phyloP scores from a whole-genome alignment of 148 eudicot genomes.

The Fagopyrum esculentum region DNA sequence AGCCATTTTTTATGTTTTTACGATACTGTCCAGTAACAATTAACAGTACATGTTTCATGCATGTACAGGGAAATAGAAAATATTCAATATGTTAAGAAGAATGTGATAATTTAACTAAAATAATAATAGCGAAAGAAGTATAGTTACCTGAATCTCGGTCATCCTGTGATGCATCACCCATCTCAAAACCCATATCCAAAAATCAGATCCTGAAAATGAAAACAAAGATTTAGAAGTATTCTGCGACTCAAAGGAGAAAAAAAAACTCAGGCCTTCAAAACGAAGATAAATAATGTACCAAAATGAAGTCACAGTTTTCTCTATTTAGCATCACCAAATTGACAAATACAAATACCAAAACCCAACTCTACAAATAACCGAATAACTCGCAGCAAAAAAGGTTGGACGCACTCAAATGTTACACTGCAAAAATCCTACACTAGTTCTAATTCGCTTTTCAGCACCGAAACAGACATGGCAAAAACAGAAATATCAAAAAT shows the following conservation, averaged over 20 bases:
- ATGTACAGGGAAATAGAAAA: not conserved
- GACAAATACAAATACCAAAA: too few species aligned
- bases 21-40: not conserved
- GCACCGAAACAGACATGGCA: too few species aligned
- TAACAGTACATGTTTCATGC: not conserved
- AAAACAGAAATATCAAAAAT: too few species aligned
- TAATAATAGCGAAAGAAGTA: not conserved
- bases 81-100: slow-evolving; percentile 1
- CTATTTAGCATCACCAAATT: too few species aligned
- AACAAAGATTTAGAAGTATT: not conserved
- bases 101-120: not conserved
- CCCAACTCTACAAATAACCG: too few species aligned
- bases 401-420: too few species aligned
- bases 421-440: too few species aligned
- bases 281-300: too few species aligned
- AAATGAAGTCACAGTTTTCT: too few species aligned
- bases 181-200: slow-evolving; percentile 27
- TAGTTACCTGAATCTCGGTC: slow-evolving; percentile 35
- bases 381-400: too few species aligned
- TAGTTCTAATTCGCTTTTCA: too few species aligned
- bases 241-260: not conserved
- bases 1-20: not conserved
- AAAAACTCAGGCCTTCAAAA: too few species aligned
- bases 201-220: slow-evolving; percentile 11
- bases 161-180: slow-evolving; percentile 30